These are phyloP conservation scores for Nasturtium officinale DNA, from an alignment of 345 rosid genomes.

Conservation along the genomic window DNA sequence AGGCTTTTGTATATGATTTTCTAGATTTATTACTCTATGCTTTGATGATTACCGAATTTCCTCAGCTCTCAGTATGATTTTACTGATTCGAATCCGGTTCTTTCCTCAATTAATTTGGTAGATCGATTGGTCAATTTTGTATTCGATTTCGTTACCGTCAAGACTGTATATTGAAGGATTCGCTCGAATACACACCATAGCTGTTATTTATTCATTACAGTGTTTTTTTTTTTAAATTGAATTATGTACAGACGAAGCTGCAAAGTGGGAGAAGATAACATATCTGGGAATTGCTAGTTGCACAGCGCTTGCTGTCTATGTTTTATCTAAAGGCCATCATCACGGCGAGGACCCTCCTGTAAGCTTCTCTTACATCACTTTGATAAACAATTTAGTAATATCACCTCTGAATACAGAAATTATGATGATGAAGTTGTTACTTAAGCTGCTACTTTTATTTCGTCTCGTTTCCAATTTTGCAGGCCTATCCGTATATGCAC, in stretches of 20 bases:
- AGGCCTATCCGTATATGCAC: constrained; percentile 87
- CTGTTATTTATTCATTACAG: neutral
- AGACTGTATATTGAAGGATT: neutral
- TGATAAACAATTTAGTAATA: no score
- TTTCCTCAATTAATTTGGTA: neutral
- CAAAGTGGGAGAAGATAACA: constrained; percentile 93
- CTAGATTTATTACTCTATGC: neutral
- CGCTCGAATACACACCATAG: neutral
- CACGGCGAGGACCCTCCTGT: constrained; percentile 89
- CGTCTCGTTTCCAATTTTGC: constrained; percentile 17
- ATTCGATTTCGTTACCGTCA: neutral
- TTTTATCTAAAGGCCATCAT: constrained; percentile 84
- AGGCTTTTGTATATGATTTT: neutral
- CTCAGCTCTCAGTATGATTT: neutral
- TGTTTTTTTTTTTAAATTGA: neutral
- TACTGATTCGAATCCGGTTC: neutral
- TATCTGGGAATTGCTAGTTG: constrained; percentile 70
- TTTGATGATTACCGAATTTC: neutral
- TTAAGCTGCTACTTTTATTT: neutral
- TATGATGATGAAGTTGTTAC: neutral
- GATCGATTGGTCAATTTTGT: neutral
- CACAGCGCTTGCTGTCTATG: constrained; percentile 53
- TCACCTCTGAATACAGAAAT: no score
- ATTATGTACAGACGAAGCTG: constrained; percentile 64
- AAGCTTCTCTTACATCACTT: constrained; percentile 40